Conservation (phyloP, 768 basidiomycete genomes). For the Leccinum subtestaceum region DNA sequence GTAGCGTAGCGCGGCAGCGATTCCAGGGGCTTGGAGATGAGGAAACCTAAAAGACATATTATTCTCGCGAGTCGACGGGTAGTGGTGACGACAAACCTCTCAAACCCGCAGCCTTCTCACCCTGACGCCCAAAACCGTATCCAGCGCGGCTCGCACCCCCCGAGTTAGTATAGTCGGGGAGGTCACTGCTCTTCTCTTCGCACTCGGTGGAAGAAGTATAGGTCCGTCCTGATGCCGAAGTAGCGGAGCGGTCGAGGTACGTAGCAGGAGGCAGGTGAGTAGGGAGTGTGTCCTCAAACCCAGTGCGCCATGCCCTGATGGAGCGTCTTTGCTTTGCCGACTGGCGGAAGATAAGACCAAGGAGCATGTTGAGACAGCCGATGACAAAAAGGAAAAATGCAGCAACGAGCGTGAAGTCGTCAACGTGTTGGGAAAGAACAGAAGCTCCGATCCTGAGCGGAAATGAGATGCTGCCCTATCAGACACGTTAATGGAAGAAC, state of each 20-base stretch:
- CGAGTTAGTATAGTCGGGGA: slow-evolving; percentile 20
- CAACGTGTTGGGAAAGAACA: slow-evolving; percentile 75
- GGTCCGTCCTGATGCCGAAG: slow-evolving; percentile 24
- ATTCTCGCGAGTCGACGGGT: slow-evolving; percentile 6
- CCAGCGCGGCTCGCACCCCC: slow-evolving; percentile 41
- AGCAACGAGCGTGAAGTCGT: slow-evolving; percentile 85
- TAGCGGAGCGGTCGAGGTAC: slow-evolving; percentile 24
- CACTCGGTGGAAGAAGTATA: slow-evolving; percentile 28
- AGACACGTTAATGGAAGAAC: slow-evolving; percentile 31
- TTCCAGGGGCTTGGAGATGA: slow-evolving; percentile 62
- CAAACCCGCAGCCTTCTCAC: slow-evolving; percentile 66
- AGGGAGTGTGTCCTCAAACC: slow-evolving; percentile 50
- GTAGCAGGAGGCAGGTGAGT: slow-evolving; percentile 33
- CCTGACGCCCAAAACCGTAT: slow-evolving; percentile 79
- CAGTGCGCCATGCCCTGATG: slow-evolving; percentile 60
- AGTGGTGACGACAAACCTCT: slow-evolving; percentile 39
- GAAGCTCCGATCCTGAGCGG: slow-evolving; percentile 59
- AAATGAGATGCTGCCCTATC: slow-evolving; percentile 8
- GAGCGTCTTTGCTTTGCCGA: slow-evolving; percentile 60
- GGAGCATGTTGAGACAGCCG: slow-evolving; percentile 84
- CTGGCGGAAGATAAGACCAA: slow-evolving; percentile 70
- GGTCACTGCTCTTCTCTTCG: slow-evolving; percentile 27
- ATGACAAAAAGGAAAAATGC: slow-evolving; percentile 91
- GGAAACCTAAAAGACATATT: slow-evolving; percentile 38
- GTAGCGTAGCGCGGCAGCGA: slow-evolving; percentile 57